phyloP scores from a whole-genome alignment of 1,284 basidiomycete species.

The Ustilago vetiveriae region DNA sequence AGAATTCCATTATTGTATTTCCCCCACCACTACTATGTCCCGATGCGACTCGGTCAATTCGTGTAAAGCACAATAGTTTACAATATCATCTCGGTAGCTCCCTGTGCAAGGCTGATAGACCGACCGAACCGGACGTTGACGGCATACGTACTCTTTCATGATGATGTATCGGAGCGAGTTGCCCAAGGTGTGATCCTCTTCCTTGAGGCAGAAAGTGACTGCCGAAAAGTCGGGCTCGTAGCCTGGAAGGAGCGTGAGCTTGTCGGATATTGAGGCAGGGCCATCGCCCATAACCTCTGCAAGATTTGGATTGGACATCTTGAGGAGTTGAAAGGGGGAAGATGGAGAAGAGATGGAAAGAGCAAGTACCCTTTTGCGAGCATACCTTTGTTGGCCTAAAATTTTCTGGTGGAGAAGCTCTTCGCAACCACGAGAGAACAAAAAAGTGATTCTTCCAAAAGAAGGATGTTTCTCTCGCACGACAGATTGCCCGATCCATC shows the following conservation, averaged over 20 bases:
- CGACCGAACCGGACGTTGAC: neutral
- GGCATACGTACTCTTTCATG: constrained; percentile 92
- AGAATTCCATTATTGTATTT: constrained; percentile 66
- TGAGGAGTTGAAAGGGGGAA: neutral
- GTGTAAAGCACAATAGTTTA: constrained; percentile 50
- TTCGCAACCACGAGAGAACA: too few species aligned
- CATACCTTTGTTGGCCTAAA: constrained; percentile 4
- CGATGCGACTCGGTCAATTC: constrained; percentile 46
- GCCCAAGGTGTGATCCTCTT: constrained; percentile 95
- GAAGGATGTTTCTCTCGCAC: constrained; percentile 1
- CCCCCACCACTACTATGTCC: constrained; percentile 58
- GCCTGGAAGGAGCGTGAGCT: constrained; percentile 71
- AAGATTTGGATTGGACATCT: constrained; percentile 50
- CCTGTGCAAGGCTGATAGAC: constrained; percentile 2
- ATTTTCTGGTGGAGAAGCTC: constrained; percentile 24
- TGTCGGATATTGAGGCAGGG: constrained; percentile 43
- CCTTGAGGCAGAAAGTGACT: constrained; percentile 88
- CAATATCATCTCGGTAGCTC: constrained; percentile 46
- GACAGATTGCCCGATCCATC: too few species aligned
- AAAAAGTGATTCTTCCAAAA: constrained; percentile 7
- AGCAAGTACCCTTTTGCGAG: neutral
- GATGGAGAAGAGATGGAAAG: neutral
- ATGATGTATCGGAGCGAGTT: constrained; percentile 96
- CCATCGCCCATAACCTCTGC: constrained; percentile 51
- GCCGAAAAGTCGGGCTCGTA: constrained; percentile 83